These are phyloP conservation scores for Allium fistulosum DNA, from an alignment of 106 monocot genomes.

Conservation along the genomic window DNA sequence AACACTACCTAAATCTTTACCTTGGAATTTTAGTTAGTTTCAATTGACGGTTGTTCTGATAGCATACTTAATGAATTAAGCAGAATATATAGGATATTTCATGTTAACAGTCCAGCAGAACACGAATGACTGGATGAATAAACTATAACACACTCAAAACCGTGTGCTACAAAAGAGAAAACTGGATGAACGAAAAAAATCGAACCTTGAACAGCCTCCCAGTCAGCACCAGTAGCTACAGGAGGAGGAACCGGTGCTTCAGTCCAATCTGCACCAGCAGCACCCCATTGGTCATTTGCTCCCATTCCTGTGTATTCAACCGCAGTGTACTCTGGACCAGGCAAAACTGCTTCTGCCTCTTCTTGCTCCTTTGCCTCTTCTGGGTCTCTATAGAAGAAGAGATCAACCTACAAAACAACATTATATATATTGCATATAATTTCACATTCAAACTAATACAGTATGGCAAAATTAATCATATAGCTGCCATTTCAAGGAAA, in stretches of 20 bases:
- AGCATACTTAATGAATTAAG: too few species aligned
- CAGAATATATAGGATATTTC: too few species aligned
- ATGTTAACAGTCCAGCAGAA: too few species aligned
- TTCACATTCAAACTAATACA: background rate
- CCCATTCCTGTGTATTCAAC: slow-evolving; percentile 23
- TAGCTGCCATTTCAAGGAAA: background rate
- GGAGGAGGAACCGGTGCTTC: background rate
- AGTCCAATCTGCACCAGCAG: slow-evolving; percentile 3
- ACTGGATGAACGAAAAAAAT: background rate
- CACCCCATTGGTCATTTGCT: slow-evolving; percentile 19
- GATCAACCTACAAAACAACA: slow-evolving; percentile 41
- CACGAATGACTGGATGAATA: too few species aligned
- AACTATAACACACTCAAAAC: too few species aligned
- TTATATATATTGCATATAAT: background rate
- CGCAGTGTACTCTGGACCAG: slow-evolving; percentile 43
- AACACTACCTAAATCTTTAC: too few species aligned
- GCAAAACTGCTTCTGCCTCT: slow-evolving; percentile 37
- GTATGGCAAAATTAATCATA: too few species aligned
- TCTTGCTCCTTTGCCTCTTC: slow-evolving; percentile 64
- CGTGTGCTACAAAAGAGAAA: too few species aligned
- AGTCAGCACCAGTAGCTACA: slow-evolving; percentile 30
- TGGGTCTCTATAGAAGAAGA: slow-evolving; percentile 82
- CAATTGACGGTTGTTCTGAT: too few species aligned
- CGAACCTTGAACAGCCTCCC: slow-evolving; percentile 8
- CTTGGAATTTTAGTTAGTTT: too few species aligned